Evolutionary conservation across 306 rosid species (phyloP), one percentile per base, ranked within the genome.

Genomic region (Comarum palustre): DNA sequence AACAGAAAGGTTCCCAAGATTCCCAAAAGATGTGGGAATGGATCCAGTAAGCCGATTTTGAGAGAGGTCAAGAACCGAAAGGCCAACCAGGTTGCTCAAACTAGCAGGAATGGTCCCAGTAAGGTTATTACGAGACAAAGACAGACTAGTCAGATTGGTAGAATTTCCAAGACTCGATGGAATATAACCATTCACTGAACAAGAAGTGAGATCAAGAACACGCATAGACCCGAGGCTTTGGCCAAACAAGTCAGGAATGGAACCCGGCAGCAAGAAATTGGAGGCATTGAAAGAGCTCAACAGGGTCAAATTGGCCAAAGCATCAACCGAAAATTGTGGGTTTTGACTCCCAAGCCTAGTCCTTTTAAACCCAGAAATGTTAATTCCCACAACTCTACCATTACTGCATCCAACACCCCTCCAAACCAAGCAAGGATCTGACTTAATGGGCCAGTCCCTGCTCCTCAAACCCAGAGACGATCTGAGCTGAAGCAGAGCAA

Each of bases 391-490:
- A 76, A 94, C 96, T 55, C 87, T 76, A 62, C 97, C 98, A 80
- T 91, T 84, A 43, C 68, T 81, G 76, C 98, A 94, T 0, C 57
- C 66, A 9, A 91, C 75, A 1, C 97, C 98, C 36, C 41, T 52
- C 98, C 98, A 94, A 41, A 63, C 38, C 45, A 69, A 48, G 75
- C 98, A 94, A 69, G 96, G 97, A 87, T 94, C 94, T 16, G 73
- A 72, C 72, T 91, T 94, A 69, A 62, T 80, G 45, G 98, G 98
- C 98, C 97, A 94, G 46, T 91, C 96, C 80, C 51, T 87, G 88
- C 85, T 74, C 73, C 95, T 88, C 79, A 94, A 71, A 29, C 98
- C 97, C 73, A 94, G 69, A 7, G 98, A 91, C 70, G 87, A 83
- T 68, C 98, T 82, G 54, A 94, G 91, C 78, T 89, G 78, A 11